Evolutionary conservation across 306 rosid species (phyloP), one percentile per base, ranked within the genome.

Genomic region (Rosa chinensis): DNA sequence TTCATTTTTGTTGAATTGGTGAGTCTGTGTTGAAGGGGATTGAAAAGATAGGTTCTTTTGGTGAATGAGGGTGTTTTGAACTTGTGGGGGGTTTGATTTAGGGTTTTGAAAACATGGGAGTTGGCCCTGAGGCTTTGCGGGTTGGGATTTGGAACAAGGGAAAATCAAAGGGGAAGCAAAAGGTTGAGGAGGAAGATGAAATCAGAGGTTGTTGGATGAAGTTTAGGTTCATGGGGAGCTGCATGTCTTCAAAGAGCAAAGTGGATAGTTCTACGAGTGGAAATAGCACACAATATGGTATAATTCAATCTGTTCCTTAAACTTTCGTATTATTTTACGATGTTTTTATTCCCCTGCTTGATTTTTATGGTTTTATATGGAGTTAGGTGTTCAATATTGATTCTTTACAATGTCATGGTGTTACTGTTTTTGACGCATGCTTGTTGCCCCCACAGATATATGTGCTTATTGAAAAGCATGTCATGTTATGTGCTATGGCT

Each of bases 161-260:
- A 50, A 87, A 79, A 66, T 58, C 82, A 0, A 86, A 82, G 62
- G 84, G 18, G 53, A 85, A 25, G 79, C 82, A 85, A 3, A 78
- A 81, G 43, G 79, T 68, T 21, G 79, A 50, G 45, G 84, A 64
- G 14, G 83, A 67, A 80, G 48, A 76, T 37, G 75, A 62, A 56
- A 58, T 37, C 16, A 61, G 76, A 3, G 59, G 87, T 7, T 77
- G 90, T 82, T 89, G 87, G 91, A 55, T 63, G 52, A 89, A 84
- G 66, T 32, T 89, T 18, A 80, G 75, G 56, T 48, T 73, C 56
- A 79, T 89, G 6, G 83, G 90, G 28, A 70, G 82, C 56, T 92
- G 97, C 80, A 40, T 85, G 67, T 69, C 79, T 78, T 73, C 84
- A 14, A 66, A 63, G 68, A 56, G 82, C 75, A 85, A 77, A 56